A percentile compares a stretch with the other conserved stretches of the same genome.
Evolutionary conservation across 495 filamentous ascomycete genomes (phyloP).

Genomic region (Penicillium fimorum): DNA sequence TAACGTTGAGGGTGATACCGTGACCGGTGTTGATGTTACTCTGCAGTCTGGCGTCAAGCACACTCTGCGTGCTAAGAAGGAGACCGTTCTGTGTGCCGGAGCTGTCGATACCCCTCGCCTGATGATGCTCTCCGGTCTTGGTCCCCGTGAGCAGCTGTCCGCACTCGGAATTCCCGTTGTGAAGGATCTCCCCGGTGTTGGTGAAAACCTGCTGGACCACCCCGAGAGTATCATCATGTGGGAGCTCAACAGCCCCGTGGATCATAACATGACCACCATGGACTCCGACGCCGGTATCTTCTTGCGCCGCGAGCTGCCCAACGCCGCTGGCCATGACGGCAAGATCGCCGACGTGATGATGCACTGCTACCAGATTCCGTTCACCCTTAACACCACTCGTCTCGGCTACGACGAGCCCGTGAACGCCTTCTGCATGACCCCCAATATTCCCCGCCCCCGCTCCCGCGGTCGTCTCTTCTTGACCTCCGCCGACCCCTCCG

Average conservation of each 20-base stretch:
- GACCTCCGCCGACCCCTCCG: slow-evolving; percentile 63
- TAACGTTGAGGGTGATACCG: slow-evolving; percentile 60
- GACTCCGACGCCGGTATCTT: slow-evolving; percentile 84
- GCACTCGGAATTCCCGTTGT: slow-evolving; percentile 65
- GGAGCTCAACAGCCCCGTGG: slow-evolving; percentile 76
- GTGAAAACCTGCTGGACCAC: slow-evolving; percentile 77
- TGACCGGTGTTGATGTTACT: slow-evolving; percentile 64
- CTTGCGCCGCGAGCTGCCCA: slow-evolving; percentile 64
- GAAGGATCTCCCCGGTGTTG: slow-evolving; percentile 72
- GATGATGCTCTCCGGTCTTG: slow-evolving; percentile 75
- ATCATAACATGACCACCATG: slow-evolving; percentile 77
- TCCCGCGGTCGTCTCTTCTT: slow-evolving; percentile 71
- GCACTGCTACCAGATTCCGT: slow-evolving; percentile 90
- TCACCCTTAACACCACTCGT: slow-evolving; percentile 68
- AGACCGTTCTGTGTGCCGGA: slow-evolving; percentile 76
- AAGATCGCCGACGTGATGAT: slow-evolving; percentile 80
- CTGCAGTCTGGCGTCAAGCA: slow-evolving; percentile 62
- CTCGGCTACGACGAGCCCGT: slow-evolving; percentile 71
- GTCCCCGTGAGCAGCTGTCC: slow-evolving; percentile 62
- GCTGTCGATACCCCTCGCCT: slow-evolving; percentile 74
- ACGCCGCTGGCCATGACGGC: slow-evolving; percentile 64
- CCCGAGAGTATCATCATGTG: slow-evolving; percentile 79
- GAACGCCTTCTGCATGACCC: slow-evolving; percentile 88
- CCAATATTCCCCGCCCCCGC: slow-evolving; percentile 81
- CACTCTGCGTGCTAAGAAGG: slow-evolving; percentile 58